A percentile compares a stretch with the other conserved stretches of the same genome.
Conservation (phyloP, 805 yeast genomes). For the Candida schatavii region DNA sequence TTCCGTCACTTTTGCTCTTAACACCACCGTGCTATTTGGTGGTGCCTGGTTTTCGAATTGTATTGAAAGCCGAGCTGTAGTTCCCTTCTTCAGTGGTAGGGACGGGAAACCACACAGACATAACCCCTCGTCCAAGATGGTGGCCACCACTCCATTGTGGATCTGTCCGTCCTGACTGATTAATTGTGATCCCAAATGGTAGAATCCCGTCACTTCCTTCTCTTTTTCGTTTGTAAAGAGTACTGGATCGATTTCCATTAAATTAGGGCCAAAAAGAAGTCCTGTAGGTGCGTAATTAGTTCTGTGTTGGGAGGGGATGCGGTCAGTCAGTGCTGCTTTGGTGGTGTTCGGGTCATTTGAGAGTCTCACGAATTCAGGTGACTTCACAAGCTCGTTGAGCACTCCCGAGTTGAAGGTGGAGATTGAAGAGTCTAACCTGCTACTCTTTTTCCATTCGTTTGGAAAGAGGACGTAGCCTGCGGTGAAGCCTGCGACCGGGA, state of each 20-base stretch:
- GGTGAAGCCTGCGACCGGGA: slow-evolving; percentile 31
- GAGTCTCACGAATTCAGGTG: slow-evolving; percentile 18
- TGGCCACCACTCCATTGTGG: slow-evolving; percentile 78
- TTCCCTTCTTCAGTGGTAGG: slow-evolving; percentile 80
- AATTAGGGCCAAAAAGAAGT: slow-evolving; percentile 61
- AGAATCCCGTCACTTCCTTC: slow-evolving; percentile 60
- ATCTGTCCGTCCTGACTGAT: slow-evolving; percentile 70
- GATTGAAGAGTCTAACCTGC: slow-evolving; percentile 10
- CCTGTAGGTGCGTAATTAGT: slow-evolving; percentile 70
- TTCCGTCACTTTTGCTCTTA: slow-evolving; percentile 65
- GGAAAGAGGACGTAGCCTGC: slow-evolving; percentile 29
- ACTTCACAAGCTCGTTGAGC: slow-evolving; percentile 15
- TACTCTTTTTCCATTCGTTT: slow-evolving; percentile 20
- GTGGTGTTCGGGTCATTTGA: slow-evolving; percentile 11
- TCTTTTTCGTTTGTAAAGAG: slow-evolving; percentile 50
- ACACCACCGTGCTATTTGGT: slow-evolving; percentile 61
- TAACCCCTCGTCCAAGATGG: slow-evolving; percentile 79
- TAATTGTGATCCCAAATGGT: slow-evolving; percentile 66
- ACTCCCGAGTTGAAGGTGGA: slow-evolving; percentile 18
- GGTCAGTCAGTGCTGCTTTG: slow-evolving; percentile 13
- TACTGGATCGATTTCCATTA: slow-evolving; percentile 74
- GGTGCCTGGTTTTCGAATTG: slow-evolving; percentile 62
- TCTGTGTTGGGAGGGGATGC: slow-evolving; percentile 57
- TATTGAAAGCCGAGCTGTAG: slow-evolving; percentile 74
- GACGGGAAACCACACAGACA: slow-evolving; percentile 83